These are phyloP conservation scores for Manihot esculenta DNA, from an alignment of 441 rosid species.

Conservation along the genomic window DNA sequence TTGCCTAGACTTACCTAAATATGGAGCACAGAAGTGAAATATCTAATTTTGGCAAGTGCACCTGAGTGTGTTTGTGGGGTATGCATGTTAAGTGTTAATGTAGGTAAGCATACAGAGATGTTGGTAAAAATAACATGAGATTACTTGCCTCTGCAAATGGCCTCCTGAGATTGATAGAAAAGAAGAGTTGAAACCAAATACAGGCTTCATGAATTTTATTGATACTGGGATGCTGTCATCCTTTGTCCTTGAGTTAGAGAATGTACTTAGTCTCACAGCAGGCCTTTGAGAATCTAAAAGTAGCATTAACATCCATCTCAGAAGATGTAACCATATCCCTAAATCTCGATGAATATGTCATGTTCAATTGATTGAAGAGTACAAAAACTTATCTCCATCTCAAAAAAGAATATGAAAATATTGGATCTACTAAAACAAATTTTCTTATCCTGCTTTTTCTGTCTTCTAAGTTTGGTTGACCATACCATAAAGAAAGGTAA, in stretches of 20 bases:
- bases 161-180: slow-evolving; percentile 74
- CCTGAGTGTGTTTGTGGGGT: background rate
- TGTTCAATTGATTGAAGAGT: background rate
- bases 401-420: background rate
- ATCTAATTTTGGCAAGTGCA: background rate
- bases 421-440: background rate
- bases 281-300: slow-evolving; percentile 77
- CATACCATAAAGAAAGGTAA: slow-evolving; percentile 82
- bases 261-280: slow-evolving; percentile 66
- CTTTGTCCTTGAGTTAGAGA: slow-evolving; percentile 65
- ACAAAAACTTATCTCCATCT: slow-evolving; percentile 6
- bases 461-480: slow-evolving; percentile 14
- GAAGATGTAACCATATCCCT: slow-evolving; percentile 5
- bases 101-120: background rate
- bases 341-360: background rate
- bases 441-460: background rate
- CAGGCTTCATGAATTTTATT: slow-evolving; percentile 78
- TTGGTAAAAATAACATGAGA: slow-evolving; percentile 12
- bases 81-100: background rate
- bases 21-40: background rate
- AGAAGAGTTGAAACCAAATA: slow-evolving; percentile 83
- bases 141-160: slow-evolving; percentile 67
- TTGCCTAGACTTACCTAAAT: background rate
- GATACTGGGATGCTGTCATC: slow-evolving; percentile 52
- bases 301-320: slow-evolving; percentile 21